Evolutionary conservation across 1,284 basidiomycete genomes (phyloP).

Genomic region (Hymenochaete sp.): DNA sequence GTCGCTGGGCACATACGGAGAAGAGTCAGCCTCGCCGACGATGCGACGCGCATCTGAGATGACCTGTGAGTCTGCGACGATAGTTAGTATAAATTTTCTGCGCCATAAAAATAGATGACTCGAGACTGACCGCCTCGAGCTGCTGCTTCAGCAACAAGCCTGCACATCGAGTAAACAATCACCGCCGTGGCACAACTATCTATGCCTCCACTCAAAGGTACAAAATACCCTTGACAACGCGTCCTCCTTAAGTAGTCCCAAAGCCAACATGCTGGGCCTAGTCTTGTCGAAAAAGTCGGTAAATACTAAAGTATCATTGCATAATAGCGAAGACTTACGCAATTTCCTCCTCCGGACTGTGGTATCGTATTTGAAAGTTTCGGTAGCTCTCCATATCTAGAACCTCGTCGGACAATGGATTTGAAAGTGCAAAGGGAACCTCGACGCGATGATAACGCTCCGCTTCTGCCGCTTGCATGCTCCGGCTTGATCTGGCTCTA

Average conservation of each 20-base stretch:
- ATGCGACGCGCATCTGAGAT: slow-evolving; percentile 89
- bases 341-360: slow-evolving; percentile 93
- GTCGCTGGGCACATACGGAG: slow-evolving; percentile 76
- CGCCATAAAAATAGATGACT: neutral
- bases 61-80: slow-evolving; percentile 65
- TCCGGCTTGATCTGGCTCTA: slow-evolving; percentile 71
- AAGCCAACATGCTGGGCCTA: slow-evolving; percentile 97
- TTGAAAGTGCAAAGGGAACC: slow-evolving; percentile 68
- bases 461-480: slow-evolving; percentile 79
- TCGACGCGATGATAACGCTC: slow-evolving; percentile 73
- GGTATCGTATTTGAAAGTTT: slow-evolving; percentile 61
- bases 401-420: slow-evolving; percentile 49
- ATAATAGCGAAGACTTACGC: slow-evolving; percentile 56
- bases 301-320: neutral
- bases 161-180: slow-evolving; percentile 95
- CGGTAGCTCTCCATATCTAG: slow-evolving; percentile 37
- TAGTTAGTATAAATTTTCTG: neutral
- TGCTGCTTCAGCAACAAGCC: slow-evolving; percentile 75
- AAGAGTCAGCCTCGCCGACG: slow-evolving; percentile 72
- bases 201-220: slow-evolving; percentile 96
- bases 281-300: slow-evolving; percentile 36
- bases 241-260: slow-evolving; percentile 98
- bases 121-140: slow-evolving; percentile 51
- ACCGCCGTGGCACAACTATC: slow-evolving; percentile 95
- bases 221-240: slow-evolving; percentile 89